Percentiles rank a stretch among this genome's conserved stretches.
phyloP scores from a whole-genome alignment of 495 filamentous ascomycete species.

The Niebla homalea region DNA sequence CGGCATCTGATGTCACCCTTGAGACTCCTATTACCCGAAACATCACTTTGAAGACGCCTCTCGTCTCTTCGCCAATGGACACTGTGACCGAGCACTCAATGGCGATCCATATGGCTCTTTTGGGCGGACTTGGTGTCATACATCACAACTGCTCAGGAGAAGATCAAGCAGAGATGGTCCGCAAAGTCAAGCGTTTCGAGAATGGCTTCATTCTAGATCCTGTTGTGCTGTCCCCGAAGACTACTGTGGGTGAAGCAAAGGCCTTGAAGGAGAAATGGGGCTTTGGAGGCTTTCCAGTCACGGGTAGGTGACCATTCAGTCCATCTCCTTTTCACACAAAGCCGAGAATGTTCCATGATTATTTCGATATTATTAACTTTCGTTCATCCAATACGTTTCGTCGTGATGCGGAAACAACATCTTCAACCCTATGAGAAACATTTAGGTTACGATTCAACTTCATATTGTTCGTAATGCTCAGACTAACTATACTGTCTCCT shows the following conservation, averaged over 20 bases:
- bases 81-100: conserved; percentile 98
- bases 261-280: conserved; percentile 94
- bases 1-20: conserved; percentile 76
- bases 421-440: conserved; percentile 30
- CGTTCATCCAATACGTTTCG: conserved; percentile 96
- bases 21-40: conserved; percentile 89
- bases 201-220: conserved; percentile 98
- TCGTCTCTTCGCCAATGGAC: conserved; percentile 98
- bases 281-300: conserved; percentile 97
- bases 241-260: conserved; percentile 84
- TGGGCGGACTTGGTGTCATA: conserved; percentile 92
- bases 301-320: conserved; percentile 52
- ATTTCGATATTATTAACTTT: conserved; percentile 88
- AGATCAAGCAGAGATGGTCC: conserved; percentile 95
- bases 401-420: conserved; percentile 66
- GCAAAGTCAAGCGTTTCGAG: conserved; percentile 98
- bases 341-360: conserved; percentile 42
- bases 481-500: conserved; percentile 8
- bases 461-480: conserved; percentile 17
- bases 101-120: conserved; percentile 96
- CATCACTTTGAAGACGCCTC: conserved; percentile 83
- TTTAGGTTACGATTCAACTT: background rate
- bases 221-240: conserved; percentile 74
- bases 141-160: conserved; percentile 97
- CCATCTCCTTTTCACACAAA: conserved; percentile 1